Conservation (phyloP, 164 flowering plant genomes). For the Taxillus chinensis region DNA sequence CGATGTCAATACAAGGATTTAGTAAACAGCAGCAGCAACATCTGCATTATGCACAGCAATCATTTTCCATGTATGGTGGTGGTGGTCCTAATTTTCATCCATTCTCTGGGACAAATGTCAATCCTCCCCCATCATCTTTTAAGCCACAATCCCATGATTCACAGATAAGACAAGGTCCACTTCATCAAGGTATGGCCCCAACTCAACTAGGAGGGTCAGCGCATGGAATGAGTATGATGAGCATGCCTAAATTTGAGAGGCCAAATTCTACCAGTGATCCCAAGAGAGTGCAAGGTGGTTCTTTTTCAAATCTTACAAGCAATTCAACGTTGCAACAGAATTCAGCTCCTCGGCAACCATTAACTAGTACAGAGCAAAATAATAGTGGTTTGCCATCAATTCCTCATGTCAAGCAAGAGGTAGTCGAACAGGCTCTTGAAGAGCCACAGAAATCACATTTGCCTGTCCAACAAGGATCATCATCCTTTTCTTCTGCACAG, state of each 20-base stretch:
- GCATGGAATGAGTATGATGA: conserved; percentile 32
- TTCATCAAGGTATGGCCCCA: conserved; percentile 35
- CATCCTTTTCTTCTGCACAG: conserved; percentile 29
- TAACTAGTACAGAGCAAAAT: conserved; percentile 35
- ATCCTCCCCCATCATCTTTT: conserved; percentile 27
- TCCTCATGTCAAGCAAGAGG: conserved; percentile 52
- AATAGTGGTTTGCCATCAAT: conserved; percentile 23
- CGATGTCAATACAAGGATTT: conserved; percentile 34
- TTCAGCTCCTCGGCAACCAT: conserved; percentile 42
- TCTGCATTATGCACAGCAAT: conserved; percentile 45
- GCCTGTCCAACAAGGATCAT: conserved; percentile 23
- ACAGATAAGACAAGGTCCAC: conserved; percentile 46
- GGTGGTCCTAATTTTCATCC: conserved; percentile 33
- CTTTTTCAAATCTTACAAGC: conserved; percentile 36
- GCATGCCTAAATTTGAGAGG: conserved; percentile 41
- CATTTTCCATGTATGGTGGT: conserved; percentile 56
- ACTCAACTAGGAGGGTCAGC: conserved; percentile 34
- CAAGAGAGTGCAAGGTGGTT: conserved; percentile 45
- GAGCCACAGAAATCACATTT: conserved; percentile 44
- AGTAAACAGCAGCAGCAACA: conserved; percentile 58
- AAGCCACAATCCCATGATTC: conserved; percentile 54
- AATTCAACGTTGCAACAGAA: conserved; percentile 40
- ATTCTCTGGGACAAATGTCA: conserved; percentile 40
- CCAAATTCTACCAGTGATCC: conserved; percentile 39
- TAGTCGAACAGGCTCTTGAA: conserved; percentile 47